Conservation (phyloP, 306 rosid species). For the Prunus campanulata region DNA sequence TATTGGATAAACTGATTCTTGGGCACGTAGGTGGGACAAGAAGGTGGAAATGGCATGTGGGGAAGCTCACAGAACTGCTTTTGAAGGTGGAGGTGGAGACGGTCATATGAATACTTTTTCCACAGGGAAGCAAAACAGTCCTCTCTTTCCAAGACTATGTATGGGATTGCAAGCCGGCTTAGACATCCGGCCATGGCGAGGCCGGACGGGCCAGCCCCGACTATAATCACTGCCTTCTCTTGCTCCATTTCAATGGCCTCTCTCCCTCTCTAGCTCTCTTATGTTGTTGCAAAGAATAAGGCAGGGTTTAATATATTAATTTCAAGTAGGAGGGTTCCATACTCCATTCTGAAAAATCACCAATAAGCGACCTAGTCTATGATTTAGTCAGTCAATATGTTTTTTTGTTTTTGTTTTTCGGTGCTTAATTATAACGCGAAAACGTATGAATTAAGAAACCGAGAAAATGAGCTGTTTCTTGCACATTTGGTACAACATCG, state of each 20-base stretch:
- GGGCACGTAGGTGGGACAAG: conserved; percentile 52
- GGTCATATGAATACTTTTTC: conserved; percentile 63
- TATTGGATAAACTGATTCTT: conserved; percentile 41
- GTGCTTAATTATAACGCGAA: too few species aligned
- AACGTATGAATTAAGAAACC: too few species aligned
- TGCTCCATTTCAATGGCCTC: conserved; percentile 12
- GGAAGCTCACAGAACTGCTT: conserved; percentile 53
- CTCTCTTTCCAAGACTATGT: conserved; percentile 53
- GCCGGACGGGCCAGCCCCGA: conserved; percentile 71
- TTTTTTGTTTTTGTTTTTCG: too few species aligned
- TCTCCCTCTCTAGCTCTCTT: not conserved
- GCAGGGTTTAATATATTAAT: too few species aligned
- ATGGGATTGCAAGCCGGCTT: conserved; percentile 37
- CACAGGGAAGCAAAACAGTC: conserved; percentile 60
- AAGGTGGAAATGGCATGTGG: conserved; percentile 36
- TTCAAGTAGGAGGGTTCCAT: too few species aligned
- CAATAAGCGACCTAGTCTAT: too few species aligned
- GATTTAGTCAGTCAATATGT: too few species aligned
- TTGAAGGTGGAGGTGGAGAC: conserved; percentile 51
- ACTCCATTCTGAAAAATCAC: too few species aligned
- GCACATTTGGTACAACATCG: too few species aligned
- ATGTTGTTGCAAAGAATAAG: too few species aligned
- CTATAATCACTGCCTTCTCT: conserved; percentile 31
- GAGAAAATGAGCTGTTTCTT: too few species aligned
- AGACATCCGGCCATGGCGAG: conserved; percentile 48